Evolutionary conservation across 2,329 filamentous ascomycete species (phyloP).

Genomic region (Xylariaceae sp.): DNA sequence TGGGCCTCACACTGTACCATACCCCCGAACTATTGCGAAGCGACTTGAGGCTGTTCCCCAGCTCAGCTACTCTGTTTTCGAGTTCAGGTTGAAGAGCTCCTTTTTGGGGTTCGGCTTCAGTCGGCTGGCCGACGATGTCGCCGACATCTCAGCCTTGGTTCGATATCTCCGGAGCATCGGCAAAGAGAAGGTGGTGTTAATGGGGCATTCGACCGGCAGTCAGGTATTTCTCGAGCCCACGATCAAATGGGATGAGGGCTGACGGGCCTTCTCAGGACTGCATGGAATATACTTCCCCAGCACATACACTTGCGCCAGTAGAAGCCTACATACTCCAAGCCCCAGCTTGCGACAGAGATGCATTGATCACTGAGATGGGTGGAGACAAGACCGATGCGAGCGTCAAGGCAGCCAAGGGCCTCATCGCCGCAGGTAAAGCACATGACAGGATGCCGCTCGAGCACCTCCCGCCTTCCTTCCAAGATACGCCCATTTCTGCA

Average conservation of each 20-base stretch:
- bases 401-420: conserved; percentile 45
- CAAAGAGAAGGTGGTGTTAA: conserved; percentile 47
- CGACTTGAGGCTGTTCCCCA: conserved; percentile 34
- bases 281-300: conserved; percentile 48
- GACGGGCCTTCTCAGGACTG: conserved; percentile 44
- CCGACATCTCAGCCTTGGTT: conserved; percentile 49
- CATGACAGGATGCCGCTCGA: conserved; percentile 51
- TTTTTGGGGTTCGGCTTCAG: conserved; percentile 49
- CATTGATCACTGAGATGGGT: conserved; percentile 41
- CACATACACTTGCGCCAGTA: conserved; percentile 45
- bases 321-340: conserved; percentile 79
- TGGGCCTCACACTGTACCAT: conserved; percentile 61
- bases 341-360: conserved; percentile 73
- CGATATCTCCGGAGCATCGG: conserved; percentile 49
- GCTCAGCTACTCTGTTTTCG: conserved; percentile 50
- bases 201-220: conserved; percentile 57
- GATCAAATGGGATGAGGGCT: conserved; percentile 2
- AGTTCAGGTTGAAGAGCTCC: conserved; percentile 51
- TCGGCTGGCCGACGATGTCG: conserved; percentile 47
- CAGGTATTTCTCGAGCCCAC: conserved; percentile 34
- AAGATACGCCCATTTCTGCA: conserved; percentile 44
- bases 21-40: conserved; percentile 44
- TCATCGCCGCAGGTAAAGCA: conserved; percentile 51
- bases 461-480: conserved; percentile 35
- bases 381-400: conserved; percentile 39